phyloP scores from a whole-genome alignment of 1,139 yeast genomes.

The Yamadazyma membranifaciens region DNA sequence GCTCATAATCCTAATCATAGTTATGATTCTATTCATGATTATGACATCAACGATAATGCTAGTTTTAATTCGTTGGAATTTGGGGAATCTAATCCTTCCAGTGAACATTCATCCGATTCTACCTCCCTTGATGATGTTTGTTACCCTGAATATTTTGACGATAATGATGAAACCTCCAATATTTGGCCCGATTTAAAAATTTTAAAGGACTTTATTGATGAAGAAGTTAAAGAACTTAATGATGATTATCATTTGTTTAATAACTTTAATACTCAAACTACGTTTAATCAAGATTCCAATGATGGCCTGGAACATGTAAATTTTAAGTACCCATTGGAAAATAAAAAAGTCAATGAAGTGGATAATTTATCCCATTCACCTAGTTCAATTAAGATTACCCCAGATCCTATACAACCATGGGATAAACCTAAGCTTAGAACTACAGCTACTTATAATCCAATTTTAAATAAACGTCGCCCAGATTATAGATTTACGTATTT shows the following conservation, averaged over 20 bases:
- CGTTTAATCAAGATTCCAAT: background rate
- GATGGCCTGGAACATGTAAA: conserved; percentile 8
- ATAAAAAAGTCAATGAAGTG: conserved; percentile 60
- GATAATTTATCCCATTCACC: conserved; percentile 37
- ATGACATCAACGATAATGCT: conserved; percentile 14
- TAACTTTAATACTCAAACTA: background rate
- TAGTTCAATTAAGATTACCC: conserved; percentile 62
- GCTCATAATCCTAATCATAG: background rate
- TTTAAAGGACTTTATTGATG: conserved; percentile 70
- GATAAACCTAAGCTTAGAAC: conserved; percentile 31
- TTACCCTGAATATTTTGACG: conserved; percentile 55
- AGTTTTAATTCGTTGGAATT: conserved; percentile 37
- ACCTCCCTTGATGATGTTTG: conserved; percentile 86
- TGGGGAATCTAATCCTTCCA: conserved; percentile 67
- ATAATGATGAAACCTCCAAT: conserved; percentile 18
- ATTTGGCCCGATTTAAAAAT: conserved; percentile 82
- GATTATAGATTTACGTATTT: conserved; percentile 78
- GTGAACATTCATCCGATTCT: conserved; percentile 70
- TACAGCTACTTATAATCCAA: conserved; percentile 28
- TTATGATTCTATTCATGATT: conserved; percentile 1
- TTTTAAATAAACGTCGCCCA: conserved; percentile 24
- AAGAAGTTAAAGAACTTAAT: conserved; percentile 42
- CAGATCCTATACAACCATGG: conserved; percentile 79
- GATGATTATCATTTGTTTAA: background rate
- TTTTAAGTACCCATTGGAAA: conserved; percentile 2